These are phyloP conservation scores for Terfezia claveryi DNA, from an alignment of 495 filamentous ascomycete genomes.

Conservation along the genomic window DNA sequence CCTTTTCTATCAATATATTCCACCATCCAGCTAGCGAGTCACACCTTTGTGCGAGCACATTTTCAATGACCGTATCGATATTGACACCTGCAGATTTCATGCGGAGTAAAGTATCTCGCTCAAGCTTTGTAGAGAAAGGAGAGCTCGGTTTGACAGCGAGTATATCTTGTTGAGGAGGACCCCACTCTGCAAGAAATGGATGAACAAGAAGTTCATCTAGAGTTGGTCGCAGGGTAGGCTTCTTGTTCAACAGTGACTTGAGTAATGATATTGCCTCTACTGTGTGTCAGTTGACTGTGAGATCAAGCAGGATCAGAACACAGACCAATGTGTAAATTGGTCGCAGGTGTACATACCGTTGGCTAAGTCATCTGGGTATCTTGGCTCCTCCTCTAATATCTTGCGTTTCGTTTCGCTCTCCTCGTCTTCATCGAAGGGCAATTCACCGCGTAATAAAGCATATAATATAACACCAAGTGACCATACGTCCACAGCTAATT, in stretches of 20 bases:
- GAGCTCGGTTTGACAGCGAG: slow-evolving; percentile 63
- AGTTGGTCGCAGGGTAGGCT: slow-evolving; percentile 61
- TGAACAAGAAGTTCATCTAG: slow-evolving; percentile 75
- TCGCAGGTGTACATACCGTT: slow-evolving; percentile 13
- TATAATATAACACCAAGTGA: slow-evolving; percentile 92
- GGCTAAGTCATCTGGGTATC: slow-evolving; percentile 59
- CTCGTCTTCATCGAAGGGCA: slow-evolving; percentile 90
- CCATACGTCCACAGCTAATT: slow-evolving; percentile 64
- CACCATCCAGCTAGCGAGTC: slow-evolving; percentile 89
- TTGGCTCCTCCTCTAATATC: slow-evolving; percentile 66
- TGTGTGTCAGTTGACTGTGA: background rate
- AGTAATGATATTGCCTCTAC: slow-evolving; percentile 54
- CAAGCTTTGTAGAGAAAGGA: slow-evolving; percentile 68
- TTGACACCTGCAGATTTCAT: slow-evolving; percentile 93
- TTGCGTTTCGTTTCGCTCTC: slow-evolving; percentile 63
- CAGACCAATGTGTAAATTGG: background rate
- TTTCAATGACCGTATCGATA: slow-evolving; percentile 82
- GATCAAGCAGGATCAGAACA: slow-evolving; percentile 1
- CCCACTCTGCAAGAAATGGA: slow-evolving; percentile 73
- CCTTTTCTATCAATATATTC: slow-evolving; percentile 85
- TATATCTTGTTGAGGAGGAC: slow-evolving; percentile 74
- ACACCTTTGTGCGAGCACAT: slow-evolving; percentile 73
- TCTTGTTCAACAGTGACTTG: slow-evolving; percentile 59
- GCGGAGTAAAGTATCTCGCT: slow-evolving; percentile 75
- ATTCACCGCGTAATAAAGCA: slow-evolving; percentile 72